Conservation (phyloP, 2,329 filamentous ascomycete genomes). For the Eurotiales sp. region DNA sequence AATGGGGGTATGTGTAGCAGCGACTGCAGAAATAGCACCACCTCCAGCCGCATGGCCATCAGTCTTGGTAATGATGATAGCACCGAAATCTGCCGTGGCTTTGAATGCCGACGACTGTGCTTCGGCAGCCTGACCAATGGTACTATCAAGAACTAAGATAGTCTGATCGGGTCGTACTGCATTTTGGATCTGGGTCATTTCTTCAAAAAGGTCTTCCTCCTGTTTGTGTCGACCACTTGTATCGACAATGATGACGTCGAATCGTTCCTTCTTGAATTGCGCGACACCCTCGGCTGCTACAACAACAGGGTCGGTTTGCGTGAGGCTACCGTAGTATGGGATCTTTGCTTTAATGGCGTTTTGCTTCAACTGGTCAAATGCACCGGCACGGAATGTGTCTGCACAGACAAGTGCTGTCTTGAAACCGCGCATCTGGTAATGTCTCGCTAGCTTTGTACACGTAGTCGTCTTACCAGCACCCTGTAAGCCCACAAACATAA, state of each 20-base stretch:
- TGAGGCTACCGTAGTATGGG: conserved; percentile 94
- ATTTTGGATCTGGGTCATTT: conserved; percentile 94
- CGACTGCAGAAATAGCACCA: conserved; percentile 95
- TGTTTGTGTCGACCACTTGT: conserved; percentile 93
- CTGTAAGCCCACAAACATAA: conserved; percentile 99
- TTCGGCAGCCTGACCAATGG: conserved; percentile 94
- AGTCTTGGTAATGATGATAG: conserved; percentile 98
- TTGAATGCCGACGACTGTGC: conserved; percentile 96
- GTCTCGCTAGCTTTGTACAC: conserved; percentile 91
- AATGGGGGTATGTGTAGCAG: conserved; percentile 92
- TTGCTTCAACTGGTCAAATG: conserved; percentile 97
- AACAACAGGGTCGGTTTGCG: conserved; percentile 89
- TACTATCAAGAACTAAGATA: conserved; percentile 95
- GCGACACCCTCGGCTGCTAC: conserved; percentile 95
- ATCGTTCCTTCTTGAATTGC: conserved; percentile 98
- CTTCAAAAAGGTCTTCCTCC: conserved; percentile 89
- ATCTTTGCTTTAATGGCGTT: conserved; percentile 99
- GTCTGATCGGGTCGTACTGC: conserved; percentile 93
- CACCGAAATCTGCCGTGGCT: conserved; percentile 91
- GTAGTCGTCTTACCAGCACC: conserved; percentile 97
- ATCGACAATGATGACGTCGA: conserved; percentile 98
- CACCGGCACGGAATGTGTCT: conserved; percentile 96
- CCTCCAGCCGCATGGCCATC: conserved; percentile 93
- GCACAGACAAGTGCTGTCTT: conserved; percentile 92
- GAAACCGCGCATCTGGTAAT: conserved; percentile 92